A percentile compares a stretch with the other conserved stretches of the same genome.
Evolutionary conservation across 2,329 filamentous ascomycete genomes (phyloP).

Genomic region (Talaromyces sp.): DNA sequence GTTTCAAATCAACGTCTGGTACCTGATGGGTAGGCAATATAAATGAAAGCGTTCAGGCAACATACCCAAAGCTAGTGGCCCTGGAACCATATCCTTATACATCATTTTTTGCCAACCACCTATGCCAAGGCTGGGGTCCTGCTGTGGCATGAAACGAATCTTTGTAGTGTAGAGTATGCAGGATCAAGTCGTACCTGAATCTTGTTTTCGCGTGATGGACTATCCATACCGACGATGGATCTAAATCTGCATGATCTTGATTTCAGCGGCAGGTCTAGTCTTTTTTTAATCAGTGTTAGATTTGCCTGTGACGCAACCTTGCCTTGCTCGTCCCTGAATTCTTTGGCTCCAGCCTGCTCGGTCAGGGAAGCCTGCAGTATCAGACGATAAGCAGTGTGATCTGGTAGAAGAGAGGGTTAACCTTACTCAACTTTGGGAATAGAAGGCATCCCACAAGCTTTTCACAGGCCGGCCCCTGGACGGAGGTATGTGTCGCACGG

Average conservation of each 20-base stretch:
- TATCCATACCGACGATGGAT: neutral
- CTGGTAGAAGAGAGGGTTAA: neutral
- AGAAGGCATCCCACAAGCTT: neutral
- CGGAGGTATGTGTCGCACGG: constrained; percentile 1
- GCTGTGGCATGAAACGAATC: constrained; percentile 8
- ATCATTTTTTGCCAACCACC: constrained; percentile 7
- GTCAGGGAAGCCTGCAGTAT: neutral
- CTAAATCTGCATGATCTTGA: neutral
- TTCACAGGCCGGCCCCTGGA: neutral
- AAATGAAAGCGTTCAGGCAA: neutral
- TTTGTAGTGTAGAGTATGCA: neutral
- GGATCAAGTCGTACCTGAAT: neutral
- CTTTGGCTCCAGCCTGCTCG: neutral
- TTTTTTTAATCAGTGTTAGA: neutral
- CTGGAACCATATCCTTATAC: neutral
- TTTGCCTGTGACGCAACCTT: neutral
- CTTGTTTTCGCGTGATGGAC: neutral
- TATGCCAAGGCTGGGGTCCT: constrained; percentile 2
- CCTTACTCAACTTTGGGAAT: neutral
- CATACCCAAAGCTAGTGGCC: neutral
- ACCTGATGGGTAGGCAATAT: constrained; percentile 1
- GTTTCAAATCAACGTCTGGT: neutral
- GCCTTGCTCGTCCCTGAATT: neutral
- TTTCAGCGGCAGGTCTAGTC: neutral
- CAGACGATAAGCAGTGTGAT: neutral